Conservation (phyloP, 306 rosid species). For the Sesbania bispinosa region DNA sequence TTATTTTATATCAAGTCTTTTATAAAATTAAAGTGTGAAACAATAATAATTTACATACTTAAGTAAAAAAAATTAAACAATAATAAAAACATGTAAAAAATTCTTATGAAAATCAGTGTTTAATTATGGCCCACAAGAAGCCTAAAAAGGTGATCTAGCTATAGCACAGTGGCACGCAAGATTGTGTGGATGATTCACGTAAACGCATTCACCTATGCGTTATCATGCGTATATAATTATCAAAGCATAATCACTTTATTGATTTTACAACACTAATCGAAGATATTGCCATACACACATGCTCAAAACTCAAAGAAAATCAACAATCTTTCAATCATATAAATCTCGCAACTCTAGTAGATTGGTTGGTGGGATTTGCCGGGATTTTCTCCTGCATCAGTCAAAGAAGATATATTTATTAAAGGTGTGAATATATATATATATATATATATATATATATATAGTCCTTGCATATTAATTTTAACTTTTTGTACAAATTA, state of each 20-base stretch:
- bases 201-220: conserved; percentile 15
- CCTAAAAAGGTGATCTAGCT: neutral
- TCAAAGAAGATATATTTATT: conserved; percentile 35
- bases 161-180: conserved; percentile 18
- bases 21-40: neutral
- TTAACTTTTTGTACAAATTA: neutral
- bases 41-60: neutral
- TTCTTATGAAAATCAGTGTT: neutral
- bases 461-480: neutral
- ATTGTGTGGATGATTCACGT: conserved; percentile 34
- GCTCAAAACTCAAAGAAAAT: conserved; percentile 37
- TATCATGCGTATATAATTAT: conserved; percentile 29
- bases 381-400: conserved; percentile 35
- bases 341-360: conserved; percentile 25
- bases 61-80: neutral
- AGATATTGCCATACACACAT: conserved; percentile 30
- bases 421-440: neutral
- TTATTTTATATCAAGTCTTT: neutral
- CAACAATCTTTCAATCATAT: conserved; percentile 25
- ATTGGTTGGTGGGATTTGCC: conserved; percentile 45
- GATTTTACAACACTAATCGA: conserved; percentile 34
- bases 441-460: too few relatives aligned
- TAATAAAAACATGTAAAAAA: neutral
- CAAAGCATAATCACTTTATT: conserved; percentile 24
- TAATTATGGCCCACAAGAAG: neutral